A percentile compares a stretch with the other conserved stretches of the same genome.
These are phyloP conservation scores for Talaromyces proteolyticus DNA, from an alignment of 495 filamentous ascomycete genomes.

Conservation along the genomic window DNA sequence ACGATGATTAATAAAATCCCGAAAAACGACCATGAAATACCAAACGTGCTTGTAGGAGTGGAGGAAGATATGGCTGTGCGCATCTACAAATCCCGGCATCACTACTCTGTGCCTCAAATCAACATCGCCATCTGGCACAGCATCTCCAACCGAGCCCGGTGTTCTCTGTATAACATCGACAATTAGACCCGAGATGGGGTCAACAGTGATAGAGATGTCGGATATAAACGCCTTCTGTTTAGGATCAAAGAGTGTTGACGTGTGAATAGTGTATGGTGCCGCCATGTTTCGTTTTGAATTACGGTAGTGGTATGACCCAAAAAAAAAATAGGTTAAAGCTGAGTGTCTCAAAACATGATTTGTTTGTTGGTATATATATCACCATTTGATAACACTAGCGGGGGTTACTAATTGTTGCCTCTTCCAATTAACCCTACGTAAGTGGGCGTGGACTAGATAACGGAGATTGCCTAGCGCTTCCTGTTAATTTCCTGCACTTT, in stretches of 20 bases:
- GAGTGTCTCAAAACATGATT: too few species aligned
- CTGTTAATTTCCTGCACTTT: too few species aligned
- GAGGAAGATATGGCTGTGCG: constrained; percentile 49
- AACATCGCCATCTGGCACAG: background rate
- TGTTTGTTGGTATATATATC: too few species aligned
- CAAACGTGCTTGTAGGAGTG: constrained; percentile 28
- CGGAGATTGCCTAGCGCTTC: too few species aligned
- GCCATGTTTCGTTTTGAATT: too few species aligned
- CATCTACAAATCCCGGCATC: constrained; percentile 46
- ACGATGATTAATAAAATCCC: background rate
- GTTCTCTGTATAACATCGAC: constrained; percentile 22
- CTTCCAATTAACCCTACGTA: too few species aligned
- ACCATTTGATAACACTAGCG: too few species aligned
- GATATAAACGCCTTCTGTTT: constrained; percentile 34
- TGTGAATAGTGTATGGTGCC: constrained; percentile 26
- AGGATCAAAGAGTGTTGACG: constrained; percentile 40
- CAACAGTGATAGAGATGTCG: constrained; percentile 30
- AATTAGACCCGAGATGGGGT: constrained; percentile 32
- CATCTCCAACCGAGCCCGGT: background rate
- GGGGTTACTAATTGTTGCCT: too few species aligned
- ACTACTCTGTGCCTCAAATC: constrained; percentile 42
- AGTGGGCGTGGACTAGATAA: too few species aligned
- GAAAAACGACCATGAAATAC: background rate
- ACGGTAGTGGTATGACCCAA: too few species aligned
- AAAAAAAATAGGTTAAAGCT: too few species aligned